Conservation (phyloP, 306 rosid genomes). For the Mimosa pudica region DNA sequence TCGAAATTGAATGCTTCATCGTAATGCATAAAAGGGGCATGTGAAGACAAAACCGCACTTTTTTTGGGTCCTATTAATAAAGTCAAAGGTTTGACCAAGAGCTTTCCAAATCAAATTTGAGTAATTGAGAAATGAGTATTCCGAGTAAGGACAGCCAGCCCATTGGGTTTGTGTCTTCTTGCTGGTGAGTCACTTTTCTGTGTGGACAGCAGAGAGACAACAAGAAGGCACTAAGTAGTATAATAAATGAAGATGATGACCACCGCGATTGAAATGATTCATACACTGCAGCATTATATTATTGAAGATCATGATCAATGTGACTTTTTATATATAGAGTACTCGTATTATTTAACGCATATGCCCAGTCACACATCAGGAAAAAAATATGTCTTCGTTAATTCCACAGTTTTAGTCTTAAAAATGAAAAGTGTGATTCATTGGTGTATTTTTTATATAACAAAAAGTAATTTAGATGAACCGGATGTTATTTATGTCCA, state of each 20-base stretch:
- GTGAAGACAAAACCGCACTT: slow-evolving; percentile 44
- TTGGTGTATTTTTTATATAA: too few species aligned
- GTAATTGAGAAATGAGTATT: neutral
- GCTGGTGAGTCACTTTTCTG: neutral
- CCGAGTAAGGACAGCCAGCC: neutral
- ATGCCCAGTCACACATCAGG: neutral
- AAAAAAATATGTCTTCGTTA: neutral
- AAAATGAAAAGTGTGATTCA: neutral
- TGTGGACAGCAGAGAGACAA: slow-evolving; percentile 26
- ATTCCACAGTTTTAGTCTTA: neutral
- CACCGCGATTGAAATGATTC: neutral
- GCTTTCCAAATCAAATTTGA: slow-evolving; percentile 4
- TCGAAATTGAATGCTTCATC: neutral
- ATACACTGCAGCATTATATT: neutral
- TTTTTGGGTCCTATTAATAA: slow-evolving; percentile 7
- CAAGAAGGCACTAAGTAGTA: neutral
- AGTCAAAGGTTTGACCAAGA: slow-evolving; percentile 4
- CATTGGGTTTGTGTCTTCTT: neutral
- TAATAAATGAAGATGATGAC: neutral
- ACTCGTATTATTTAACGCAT: neutral
- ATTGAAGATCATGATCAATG: neutral
- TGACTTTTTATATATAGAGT: too few species aligned
- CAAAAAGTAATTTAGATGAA: too few species aligned
- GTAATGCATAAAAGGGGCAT: neutral
- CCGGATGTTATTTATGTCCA: too few species aligned